Evolutionary conservation across 2,329 filamentous ascomycete genomes (phyloP), one percentile per base, ranked within the genome.

Genomic region (Cladophialophora psammophila): DNA sequence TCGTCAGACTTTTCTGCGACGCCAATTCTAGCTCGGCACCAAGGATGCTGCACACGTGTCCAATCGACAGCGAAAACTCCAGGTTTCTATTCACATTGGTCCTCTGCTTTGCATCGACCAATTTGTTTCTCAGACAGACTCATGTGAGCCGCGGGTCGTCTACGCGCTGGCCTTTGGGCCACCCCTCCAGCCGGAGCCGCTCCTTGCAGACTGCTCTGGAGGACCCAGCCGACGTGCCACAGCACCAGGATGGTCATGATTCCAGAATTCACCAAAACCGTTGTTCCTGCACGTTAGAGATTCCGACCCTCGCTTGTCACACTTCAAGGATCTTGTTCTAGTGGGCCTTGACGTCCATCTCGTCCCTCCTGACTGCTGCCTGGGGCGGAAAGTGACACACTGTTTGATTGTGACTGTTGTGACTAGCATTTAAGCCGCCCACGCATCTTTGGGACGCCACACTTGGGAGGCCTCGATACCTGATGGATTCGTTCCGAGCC

Each of bases 71-170:
- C 15, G 12, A 35, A 18, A 64, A 9, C 53, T 18, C 56, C 50
- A 20, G 12, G 50, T 62, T 54, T 36, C 57, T 10, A 10, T 36
- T 67, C 35, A 58, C 42, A 67, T 67, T 67, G 65, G 65, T 64
- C 48, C n/a, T 52, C 38, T 13, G 10, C 48, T 31, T 26, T 54
- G 53, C 45, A n/a, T 12, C 45, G 60, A 48, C 45, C 55, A 67
- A 60, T 63, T 67, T 67, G 40, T 53, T 35, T 13, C 45, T 53
- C 59, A 31, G 48, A 53, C 36, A 38, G 3, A 38, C 45, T 38
- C 18, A 31, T 40, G 32, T 38, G 59, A 54, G 59, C 42, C 58
- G 32, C 18, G 9, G 18, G 5, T 32, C 35, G 20, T 34, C 31
- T 42, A 61, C 59, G 45, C 34, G 59, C 59, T 40, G 59, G 26